These are phyloP conservation scores for Casuarina equisetifolia DNA, from an alignment of 306 rosid species.

Conservation along the genomic window DNA sequence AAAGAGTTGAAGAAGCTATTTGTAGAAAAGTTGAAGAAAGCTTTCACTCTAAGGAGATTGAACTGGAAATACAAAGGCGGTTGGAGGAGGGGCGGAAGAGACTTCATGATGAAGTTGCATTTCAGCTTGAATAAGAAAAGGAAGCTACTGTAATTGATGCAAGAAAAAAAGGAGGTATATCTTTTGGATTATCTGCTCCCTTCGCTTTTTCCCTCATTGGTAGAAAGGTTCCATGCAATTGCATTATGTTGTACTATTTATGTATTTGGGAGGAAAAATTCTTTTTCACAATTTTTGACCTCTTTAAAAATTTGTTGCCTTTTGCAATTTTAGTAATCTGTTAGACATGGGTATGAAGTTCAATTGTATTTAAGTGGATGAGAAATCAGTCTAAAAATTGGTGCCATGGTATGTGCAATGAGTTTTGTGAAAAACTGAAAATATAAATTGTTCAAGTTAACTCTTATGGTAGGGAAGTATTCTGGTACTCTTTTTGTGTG, in stretches of 20 bases:
- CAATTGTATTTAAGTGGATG: not conserved
- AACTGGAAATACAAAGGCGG: conserved; percentile 60
- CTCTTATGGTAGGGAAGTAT: not conserved
- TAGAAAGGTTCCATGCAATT: not conserved
- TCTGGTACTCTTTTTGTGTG: not conserved
- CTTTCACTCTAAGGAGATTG: conserved; percentile 58
- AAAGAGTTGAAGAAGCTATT: conserved; percentile 76
- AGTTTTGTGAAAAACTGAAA: not conserved
- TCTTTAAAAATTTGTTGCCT: not conserved
- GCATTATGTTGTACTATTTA: not conserved
- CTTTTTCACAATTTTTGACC: not conserved
- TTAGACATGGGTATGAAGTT: not conserved
- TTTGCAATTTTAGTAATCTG: not conserved
- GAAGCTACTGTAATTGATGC: conserved; percentile 74
- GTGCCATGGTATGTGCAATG: not conserved
- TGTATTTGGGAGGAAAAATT: not conserved
- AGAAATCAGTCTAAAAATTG: not conserved
- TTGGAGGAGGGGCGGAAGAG: conserved; percentile 71
- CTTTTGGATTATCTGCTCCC: conserved; percentile 1
- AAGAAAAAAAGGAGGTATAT: conserved; percentile 62
- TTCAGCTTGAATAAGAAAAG: conserved; percentile 74
- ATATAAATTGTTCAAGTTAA: not conserved
- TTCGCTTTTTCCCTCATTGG: conserved; percentile 10
- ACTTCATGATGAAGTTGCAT: conserved; percentile 59
- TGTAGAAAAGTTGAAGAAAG: conserved; percentile 66